These are phyloP conservation scores for Xanthoparmelia taractica DNA, from an alignment of 495 filamentous ascomycete species.

Conservation along the genomic window DNA sequence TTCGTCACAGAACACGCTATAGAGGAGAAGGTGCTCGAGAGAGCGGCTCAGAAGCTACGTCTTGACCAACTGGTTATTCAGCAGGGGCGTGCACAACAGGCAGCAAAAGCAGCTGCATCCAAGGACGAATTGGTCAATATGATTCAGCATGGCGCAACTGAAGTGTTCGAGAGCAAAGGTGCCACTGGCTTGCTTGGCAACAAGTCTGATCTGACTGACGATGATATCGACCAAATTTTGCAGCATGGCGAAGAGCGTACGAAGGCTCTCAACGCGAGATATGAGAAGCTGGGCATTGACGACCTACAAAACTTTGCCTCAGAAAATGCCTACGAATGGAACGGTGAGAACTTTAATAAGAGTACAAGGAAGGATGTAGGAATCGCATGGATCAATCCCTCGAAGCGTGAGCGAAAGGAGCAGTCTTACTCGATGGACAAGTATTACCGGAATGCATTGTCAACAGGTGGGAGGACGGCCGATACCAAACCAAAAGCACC, in stretches of 20 bases:
- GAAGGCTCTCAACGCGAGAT: constrained; percentile 79
- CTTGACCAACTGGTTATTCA: constrained; percentile 99
- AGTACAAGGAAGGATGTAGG: constrained; percentile 87
- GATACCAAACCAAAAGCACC: constrained; percentile 94
- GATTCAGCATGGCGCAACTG: constrained; percentile 98
- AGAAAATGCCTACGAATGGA: constrained; percentile 97
- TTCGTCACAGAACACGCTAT: constrained; percentile 98
- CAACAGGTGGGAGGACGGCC: constrained; percentile 74
- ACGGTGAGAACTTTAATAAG: constrained; percentile 87
- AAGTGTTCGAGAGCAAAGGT: constrained; percentile 69
- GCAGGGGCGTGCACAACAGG: constrained; percentile 91
- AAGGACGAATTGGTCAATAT: constrained; percentile 95
- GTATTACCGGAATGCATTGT: constrained; percentile 89
- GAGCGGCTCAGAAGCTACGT: constrained; percentile 93
- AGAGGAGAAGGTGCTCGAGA: constrained; percentile 96
- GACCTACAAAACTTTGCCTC: constrained; percentile 97
- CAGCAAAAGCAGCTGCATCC: constrained; percentile 75
- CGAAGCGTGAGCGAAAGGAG: constrained; percentile 97
- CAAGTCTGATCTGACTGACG: constrained; percentile 61
- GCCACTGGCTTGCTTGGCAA: constrained; percentile 47
- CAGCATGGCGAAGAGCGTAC: constrained; percentile 83
- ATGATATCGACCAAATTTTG: constrained; percentile 84
- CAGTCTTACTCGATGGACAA: constrained; percentile 97
- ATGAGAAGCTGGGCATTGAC: constrained; percentile 96
- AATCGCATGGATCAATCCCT: constrained; percentile 95